Evolutionary conservation across 495 filamentous ascomycete genomes (phyloP).

Genomic region (Aspergillus affinis): DNA sequence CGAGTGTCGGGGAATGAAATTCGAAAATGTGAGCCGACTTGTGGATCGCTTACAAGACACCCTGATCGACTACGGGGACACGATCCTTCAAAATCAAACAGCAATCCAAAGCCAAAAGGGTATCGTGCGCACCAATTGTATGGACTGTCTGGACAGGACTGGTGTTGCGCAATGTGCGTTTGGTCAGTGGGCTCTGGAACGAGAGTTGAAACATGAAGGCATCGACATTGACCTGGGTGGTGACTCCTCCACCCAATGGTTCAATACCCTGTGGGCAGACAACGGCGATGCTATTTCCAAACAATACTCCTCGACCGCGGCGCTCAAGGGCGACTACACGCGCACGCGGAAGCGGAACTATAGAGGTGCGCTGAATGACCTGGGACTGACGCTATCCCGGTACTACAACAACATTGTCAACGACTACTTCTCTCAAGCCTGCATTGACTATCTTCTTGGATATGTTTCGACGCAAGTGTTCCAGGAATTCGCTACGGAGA

Average conservation of each 20-base stretch:
- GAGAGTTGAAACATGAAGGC: slow-evolving; percentile 71
- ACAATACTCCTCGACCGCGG: slow-evolving; percentile 83
- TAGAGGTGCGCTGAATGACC: slow-evolving; percentile 87
- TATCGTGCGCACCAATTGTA: slow-evolving; percentile 87
- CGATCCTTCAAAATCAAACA: slow-evolving; percentile 51
- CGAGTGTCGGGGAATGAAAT: slow-evolving; percentile 92
- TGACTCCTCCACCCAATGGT: slow-evolving; percentile 80
- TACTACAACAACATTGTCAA: slow-evolving; percentile 80
- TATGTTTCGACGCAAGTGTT: slow-evolving; percentile 81
- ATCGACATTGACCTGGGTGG: slow-evolving; percentile 65
- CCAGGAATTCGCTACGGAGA: slow-evolving; percentile 83
- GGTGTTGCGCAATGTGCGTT: slow-evolving; percentile 91
- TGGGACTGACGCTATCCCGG: slow-evolving; percentile 77
- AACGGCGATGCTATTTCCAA: slow-evolving; percentile 68
- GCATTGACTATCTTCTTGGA: slow-evolving; percentile 91
- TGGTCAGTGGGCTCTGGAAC: slow-evolving; percentile 71
- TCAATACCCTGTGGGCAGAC: slow-evolving; percentile 94
- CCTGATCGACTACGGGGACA: slow-evolving; percentile 65
- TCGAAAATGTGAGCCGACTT: slow-evolving; percentile 83
- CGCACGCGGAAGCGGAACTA: slow-evolving; percentile 87
- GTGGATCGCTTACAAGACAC: slow-evolving; percentile 65
- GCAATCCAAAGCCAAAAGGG: slow-evolving; percentile 63
- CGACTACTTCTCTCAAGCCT: slow-evolving; percentile 92
- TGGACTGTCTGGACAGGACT: slow-evolving; percentile 95
- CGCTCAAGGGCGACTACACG: slow-evolving; percentile 94